A percentile compares a stretch with the other conserved stretches of the same genome.
Evolutionary conservation across 2,329 filamentous ascomycete species (phyloP).

Genomic region (Pseudogymnoascus verrucosus): DNA sequence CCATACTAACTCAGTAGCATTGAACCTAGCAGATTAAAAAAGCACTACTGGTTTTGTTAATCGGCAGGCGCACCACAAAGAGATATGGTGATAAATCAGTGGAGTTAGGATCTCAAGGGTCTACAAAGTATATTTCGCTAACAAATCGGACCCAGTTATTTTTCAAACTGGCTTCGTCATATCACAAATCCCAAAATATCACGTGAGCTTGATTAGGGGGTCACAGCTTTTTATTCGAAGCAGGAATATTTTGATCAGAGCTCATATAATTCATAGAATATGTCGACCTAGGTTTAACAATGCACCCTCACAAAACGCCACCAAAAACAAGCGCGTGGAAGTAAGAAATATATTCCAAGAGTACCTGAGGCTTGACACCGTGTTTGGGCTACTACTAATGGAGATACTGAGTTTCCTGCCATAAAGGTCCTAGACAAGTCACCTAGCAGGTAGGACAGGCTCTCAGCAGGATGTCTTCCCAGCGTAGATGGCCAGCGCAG

Average conservation of each 20-base stretch:
- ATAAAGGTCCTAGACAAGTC: neutral
- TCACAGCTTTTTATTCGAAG: neutral
- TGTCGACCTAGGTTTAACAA: neutral
- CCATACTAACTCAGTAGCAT: neutral
- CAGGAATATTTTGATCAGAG: neutral
- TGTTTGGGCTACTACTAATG: neutral
- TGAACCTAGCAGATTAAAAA: neutral
- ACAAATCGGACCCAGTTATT: neutral
- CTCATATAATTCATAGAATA: neutral
- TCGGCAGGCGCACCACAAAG: neutral
- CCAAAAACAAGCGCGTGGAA: neutral
- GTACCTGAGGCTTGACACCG: neutral
- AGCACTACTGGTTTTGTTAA: neutral
- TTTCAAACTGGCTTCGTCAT: neutral
- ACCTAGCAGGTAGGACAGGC: neutral
- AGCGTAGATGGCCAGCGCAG: neutral
- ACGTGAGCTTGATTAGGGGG: neutral
- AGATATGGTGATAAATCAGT: neutral
- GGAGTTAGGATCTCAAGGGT: neutral
- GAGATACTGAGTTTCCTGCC: neutral
- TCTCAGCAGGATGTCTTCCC: slow-evolving; percentile 7
- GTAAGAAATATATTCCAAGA: neutral
- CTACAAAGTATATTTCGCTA: neutral
- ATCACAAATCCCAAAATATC: neutral
- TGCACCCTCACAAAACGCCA: neutral